Evolutionary conservation across 2,329 filamentous ascomycete genomes (phyloP).

Genomic region (Colletotrichum chrysophilum): DNA sequence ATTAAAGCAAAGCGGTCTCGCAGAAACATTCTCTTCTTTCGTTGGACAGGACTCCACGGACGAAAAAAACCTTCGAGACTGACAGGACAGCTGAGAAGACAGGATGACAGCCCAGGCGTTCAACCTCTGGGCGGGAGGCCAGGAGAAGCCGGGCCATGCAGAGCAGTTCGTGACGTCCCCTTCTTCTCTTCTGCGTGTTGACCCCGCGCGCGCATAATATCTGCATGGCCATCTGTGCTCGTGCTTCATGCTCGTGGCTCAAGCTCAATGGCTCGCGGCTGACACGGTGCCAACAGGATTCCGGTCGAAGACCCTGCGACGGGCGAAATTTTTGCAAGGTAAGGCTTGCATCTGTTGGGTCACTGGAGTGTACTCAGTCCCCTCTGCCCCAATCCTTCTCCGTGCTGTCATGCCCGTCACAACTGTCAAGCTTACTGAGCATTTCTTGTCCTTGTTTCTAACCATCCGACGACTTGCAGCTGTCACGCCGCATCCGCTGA

Average conservation of each 20-base stretch:
- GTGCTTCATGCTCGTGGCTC: background rate
- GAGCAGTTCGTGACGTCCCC: conserved; percentile 45
- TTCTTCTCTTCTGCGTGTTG: background rate
- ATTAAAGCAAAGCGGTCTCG: background rate
- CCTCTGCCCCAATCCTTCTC: background rate
- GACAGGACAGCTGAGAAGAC: conserved; percentile 10
- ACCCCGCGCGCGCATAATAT: conserved; percentile 1
- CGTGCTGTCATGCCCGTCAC: background rate
- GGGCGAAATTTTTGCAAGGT: conserved; percentile 56
- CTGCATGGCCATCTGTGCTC: conserved; percentile 19
- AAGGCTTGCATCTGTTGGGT: conserved; percentile 22
- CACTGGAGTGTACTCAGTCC: background rate
- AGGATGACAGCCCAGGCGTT: conserved; percentile 19
- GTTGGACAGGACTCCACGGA: background rate
- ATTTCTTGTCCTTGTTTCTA: background rate
- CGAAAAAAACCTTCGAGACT: conserved; percentile 1
- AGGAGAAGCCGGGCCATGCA: conserved; percentile 38
- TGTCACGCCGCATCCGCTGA: conserved; percentile 52
- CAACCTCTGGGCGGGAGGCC: conserved; percentile 30
- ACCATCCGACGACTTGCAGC: conserved; percentile 28
- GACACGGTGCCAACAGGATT: conserved; percentile 42
- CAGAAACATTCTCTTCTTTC: background rate
- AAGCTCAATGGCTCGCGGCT: background rate
- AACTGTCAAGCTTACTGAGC: background rate
- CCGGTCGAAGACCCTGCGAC: conserved; percentile 59